A percentile compares a stretch with the other conserved stretches of the same genome.
Evolutionary conservation across 768 basidiomycete species (phyloP).

Genomic region (Imleria badia): DNA sequence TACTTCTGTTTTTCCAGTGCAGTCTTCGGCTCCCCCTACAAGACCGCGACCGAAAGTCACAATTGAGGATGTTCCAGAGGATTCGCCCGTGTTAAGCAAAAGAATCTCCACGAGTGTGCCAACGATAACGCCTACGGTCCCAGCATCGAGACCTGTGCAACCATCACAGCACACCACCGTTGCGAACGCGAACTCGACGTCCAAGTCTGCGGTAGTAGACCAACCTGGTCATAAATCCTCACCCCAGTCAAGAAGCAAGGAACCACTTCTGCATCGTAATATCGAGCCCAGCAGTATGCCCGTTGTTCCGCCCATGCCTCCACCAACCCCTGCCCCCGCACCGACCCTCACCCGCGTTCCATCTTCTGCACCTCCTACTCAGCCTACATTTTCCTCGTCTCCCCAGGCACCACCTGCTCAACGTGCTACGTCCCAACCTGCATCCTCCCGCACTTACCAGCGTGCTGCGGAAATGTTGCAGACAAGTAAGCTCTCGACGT

Average conservation of each 20-base stretch:
- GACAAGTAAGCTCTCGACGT: slow-evolving; percentile 16
- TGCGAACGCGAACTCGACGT: not conserved
- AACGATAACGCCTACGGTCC: slow-evolving; percentile 1
- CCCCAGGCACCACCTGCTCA: slow-evolving; percentile 13
- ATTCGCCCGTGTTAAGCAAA: slow-evolving; percentile 16
- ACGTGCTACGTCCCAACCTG: slow-evolving; percentile 17
- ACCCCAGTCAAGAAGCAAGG: slow-evolving; percentile 24
- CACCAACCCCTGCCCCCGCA: slow-evolving; percentile 9
- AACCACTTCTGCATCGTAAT: slow-evolving; percentile 12
- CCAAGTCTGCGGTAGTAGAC: slow-evolving; percentile 9
- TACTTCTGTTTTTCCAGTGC: slow-evolving; percentile 6
- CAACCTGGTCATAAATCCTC: slow-evolving; percentile 15
- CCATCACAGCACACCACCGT: slow-evolving; percentile 2
- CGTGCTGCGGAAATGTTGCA: slow-evolving; percentile 24
- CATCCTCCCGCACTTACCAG: slow-evolving; percentile 24
- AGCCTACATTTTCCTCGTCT: slow-evolving; percentile 12
- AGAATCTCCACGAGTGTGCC: not conserved
- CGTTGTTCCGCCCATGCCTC: slow-evolving; percentile 19
- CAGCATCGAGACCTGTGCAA: slow-evolving; percentile 9
- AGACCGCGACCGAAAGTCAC: slow-evolving; percentile 27
- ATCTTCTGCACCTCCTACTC: slow-evolving; percentile 24
- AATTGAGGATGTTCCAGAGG: slow-evolving; percentile 30
- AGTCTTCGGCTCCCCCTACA: slow-evolving; percentile 5
- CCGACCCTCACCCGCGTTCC: slow-evolving; percentile 17
- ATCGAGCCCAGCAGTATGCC: slow-evolving; percentile 5